A percentile compares a stretch with the other conserved stretches of the same genome.
These are phyloP conservation scores for Boletus vermiculosoides DNA, from an alignment of 768 basidiomycete species.

Conservation along the genomic window DNA sequence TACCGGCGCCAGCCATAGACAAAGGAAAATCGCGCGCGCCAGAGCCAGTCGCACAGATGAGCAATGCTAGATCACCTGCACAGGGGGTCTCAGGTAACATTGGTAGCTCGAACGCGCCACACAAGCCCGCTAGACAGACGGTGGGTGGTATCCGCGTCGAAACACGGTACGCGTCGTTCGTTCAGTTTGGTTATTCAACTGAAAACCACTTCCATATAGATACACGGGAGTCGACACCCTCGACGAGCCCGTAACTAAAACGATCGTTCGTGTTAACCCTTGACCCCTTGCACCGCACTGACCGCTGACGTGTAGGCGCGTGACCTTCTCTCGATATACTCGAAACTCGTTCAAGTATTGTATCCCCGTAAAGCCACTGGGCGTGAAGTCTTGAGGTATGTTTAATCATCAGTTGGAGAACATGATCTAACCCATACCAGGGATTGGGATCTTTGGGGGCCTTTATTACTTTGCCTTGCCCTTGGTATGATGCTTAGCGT, in stretches of 20 bases:
- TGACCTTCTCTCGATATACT: conserved; percentile 86
- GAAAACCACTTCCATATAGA: conserved; percentile 28
- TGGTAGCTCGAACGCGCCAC: conserved; percentile 46
- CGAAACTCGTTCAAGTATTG: conserved; percentile 90
- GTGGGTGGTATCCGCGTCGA: conserved; percentile 89
- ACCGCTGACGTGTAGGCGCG: conserved; percentile 56
- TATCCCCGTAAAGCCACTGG: conserved; percentile 76
- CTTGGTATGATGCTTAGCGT: conserved; percentile 84
- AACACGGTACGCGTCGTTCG: conserved; percentile 58
- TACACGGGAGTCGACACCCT: conserved; percentile 85
- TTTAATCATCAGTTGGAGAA: neutral
- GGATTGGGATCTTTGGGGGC: conserved; percentile 99
- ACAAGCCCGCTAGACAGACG: conserved; percentile 53
- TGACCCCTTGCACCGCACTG: conserved; percentile 2
- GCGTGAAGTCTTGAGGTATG: conserved; percentile 79
- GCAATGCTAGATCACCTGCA: conserved; percentile 32
- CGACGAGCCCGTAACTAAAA: conserved; percentile 86
- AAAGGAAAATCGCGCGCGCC: conserved; percentile 74
- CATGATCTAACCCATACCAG: conserved; percentile 38
- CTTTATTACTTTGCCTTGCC: conserved; percentile 76
- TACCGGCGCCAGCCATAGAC: conserved; percentile 46
- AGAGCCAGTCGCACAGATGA: conserved; percentile 48
- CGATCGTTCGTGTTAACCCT: conserved; percentile 64
- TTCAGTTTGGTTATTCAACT: neutral
- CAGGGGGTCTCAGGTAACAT: conserved; percentile 69